Base-by-base conservation (phyloP, 1,284 basidiomycete genomes). In the Hemileccinum hortonii region DNA sequence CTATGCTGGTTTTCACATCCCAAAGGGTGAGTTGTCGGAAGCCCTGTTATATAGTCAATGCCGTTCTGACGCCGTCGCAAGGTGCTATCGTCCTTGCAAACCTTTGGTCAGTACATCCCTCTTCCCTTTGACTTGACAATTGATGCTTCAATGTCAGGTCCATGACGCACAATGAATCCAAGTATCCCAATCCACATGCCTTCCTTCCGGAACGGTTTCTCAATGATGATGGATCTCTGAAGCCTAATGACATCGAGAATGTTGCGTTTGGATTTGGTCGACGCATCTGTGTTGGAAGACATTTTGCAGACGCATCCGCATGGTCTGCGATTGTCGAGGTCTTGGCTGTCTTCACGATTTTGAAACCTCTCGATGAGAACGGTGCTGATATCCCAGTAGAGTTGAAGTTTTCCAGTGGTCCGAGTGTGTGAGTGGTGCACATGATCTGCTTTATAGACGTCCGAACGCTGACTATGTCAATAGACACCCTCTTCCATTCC, bases 161-260 rank as follows among this genome's bases (percentile, higher is more conserved):
- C 8, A 62, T 59, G 57, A 38, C 38, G n/a, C 58, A 46, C 24
- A 33, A 60, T 4, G 58, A 58, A 49, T 26, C 43, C 24, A 49
- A n/a, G n/a, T 60, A 47, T 22, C 45, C 48, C 4, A 35, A 60
- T 24, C 21, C 58, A 18, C 6, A 58, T 6, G 1, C 21, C 4
- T 60, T 62, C 35, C 21, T 62, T 6, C 60, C 58, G 0, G 60
- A 59, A 3, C 45, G 54, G 6, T 62, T 58, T 16, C 32, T 33
- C 8, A 7, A 33, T 6, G 32, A 33, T 1, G 32, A 33, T 7
- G 32, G 32, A 16, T 33, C 47, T 5, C 47, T 58, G 0, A 58
- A 61, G 37, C 30, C 41, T 3, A 44, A 50, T 32, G 39, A 49
- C 24, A 6, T 18, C 0, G 49, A 59, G 24, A 36, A 52, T 5